Evolutionary conservation across 495 filamentous ascomycete species (phyloP).

Genomic region (Penicillium lividum): DNA sequence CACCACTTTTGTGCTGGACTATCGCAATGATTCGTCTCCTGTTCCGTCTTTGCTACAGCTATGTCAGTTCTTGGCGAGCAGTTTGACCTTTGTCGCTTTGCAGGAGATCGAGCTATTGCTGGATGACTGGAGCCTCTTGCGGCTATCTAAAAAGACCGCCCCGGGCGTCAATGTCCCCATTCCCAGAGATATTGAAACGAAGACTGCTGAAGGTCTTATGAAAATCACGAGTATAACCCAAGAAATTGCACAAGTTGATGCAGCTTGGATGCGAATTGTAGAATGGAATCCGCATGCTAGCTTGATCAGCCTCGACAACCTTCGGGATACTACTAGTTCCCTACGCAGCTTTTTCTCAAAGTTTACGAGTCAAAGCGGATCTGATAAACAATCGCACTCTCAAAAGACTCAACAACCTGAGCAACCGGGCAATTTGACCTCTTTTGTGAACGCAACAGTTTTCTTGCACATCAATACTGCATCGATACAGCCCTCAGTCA

Average conservation of each 20-base stretch:
- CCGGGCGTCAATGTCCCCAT: constrained; percentile 71
- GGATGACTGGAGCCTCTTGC: constrained; percentile 79
- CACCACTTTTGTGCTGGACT: constrained; percentile 91
- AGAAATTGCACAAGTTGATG: constrained; percentile 87
- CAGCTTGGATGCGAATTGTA: constrained; percentile 83
- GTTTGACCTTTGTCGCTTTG: constrained; percentile 92
- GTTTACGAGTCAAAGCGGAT: constrained; percentile 53
- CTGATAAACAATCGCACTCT: constrained; percentile 30
- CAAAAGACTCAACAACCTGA: constrained; percentile 34
- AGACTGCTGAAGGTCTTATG: constrained; percentile 83
- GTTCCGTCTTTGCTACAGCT: constrained; percentile 82
- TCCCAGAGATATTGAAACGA: constrained; percentile 76
- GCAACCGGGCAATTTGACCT: constrained; percentile 63
- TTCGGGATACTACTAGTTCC: constrained; percentile 54
- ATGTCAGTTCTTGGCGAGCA: constrained; percentile 89
- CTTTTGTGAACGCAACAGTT: constrained; percentile 66
- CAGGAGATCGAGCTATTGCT: constrained; percentile 86
- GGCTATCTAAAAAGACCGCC: constrained; percentile 78
- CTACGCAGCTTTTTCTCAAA: constrained; percentile 80
- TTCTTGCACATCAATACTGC: constrained; percentile 88
- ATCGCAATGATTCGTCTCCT: constrained; percentile 81
- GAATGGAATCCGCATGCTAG: constrained; percentile 71
- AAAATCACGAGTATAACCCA: constrained; percentile 69
- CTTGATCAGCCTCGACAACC: constrained; percentile 38
- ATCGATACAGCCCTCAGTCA: constrained; percentile 70